Base-by-base conservation (phyloP, 495 filamentous ascomycete species). In the Amphirosellinia nigrospora region DNA sequence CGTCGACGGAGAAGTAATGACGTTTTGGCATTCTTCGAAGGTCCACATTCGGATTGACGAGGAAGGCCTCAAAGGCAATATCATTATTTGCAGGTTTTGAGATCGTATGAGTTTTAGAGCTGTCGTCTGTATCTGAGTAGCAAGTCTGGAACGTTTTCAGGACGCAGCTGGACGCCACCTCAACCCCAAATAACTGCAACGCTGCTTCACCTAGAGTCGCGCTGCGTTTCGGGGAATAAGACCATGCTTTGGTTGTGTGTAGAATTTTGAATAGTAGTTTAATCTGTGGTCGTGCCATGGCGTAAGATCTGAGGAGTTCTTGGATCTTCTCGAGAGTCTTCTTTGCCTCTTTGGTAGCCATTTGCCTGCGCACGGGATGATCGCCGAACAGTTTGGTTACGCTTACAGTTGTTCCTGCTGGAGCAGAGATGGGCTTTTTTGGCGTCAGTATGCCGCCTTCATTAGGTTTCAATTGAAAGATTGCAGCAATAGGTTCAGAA, bases 321-420 rank as follows among this genome's bases (percentile, higher is more conserved):
- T 89, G 93, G 46, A 96, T 85, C 60, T 85, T 89, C 1, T 80
- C 70, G 10, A 96, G 73, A 2, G 80, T 88, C 74, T 90, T 96
- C 11, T 82, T 48, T 0, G 89, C 81, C 38, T 86, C 83, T 74
- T 91, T 94, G 53, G 89, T 68, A 13, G 85, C 83, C 6, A 85
- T 81, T 76, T 94, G 90, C 74, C 86, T 84, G 62, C 96, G 86
- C 23, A 97, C 95, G 9, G 95, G 94, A 7, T 93, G 78, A 28
- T 79, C 76, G 52, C 88, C 87, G 71, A 97, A 89, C 68, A 98
- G 87, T 30, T 89, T 84, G 3, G 79, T 82, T 23, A 95, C 83
- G 62, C 83, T 84, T 32, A 99, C 85, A 34, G 90, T 94, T 2
- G 94, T 98, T 2, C 96, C 96, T 1, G 92, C 82, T 0, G 93